phyloP scores from a whole-genome alignment of 352 stramenopile species.

The Pythium insidiosum region DNA sequence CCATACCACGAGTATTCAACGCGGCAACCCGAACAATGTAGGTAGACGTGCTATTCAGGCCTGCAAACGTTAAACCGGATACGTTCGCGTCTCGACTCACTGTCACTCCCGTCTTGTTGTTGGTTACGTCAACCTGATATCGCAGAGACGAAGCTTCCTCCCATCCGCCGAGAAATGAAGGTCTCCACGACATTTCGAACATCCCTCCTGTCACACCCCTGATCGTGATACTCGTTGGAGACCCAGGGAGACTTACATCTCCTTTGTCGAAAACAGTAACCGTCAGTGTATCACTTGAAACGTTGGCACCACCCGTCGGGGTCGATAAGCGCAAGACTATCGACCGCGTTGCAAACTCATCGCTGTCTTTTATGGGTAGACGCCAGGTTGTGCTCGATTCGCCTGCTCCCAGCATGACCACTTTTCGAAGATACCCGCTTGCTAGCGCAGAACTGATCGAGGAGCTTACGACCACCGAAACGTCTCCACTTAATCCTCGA shows the following conservation, averaged over 20 bases:
- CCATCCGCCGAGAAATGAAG: too few relatives aligned
- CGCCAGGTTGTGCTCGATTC: slow-evolving; percentile 1
- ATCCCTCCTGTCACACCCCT: too few relatives aligned
- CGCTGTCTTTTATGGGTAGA: slow-evolving; percentile 18
- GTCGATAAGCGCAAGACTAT: slow-evolving; percentile 22
- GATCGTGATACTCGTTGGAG: too few relatives aligned
- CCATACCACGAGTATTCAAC: too few relatives aligned
- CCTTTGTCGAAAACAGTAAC: slow-evolving; percentile 28
- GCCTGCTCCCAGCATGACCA: slow-evolving; percentile 24
- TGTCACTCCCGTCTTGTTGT: too few relatives aligned
- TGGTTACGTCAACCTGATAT: too few relatives aligned
- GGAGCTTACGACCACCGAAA: slow-evolving; percentile 21
- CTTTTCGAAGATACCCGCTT: slow-evolving; percentile 12
- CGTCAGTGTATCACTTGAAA: slow-evolving; percentile 6
- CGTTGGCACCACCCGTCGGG: slow-evolving; percentile 16
- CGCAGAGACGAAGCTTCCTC: too few relatives aligned
- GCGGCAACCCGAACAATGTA: too few relatives aligned
- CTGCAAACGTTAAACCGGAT: too few relatives aligned
- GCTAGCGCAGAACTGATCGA: slow-evolving; percentile 20
- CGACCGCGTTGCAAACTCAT: slow-evolving; percentile 20
- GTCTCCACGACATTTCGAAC: too few relatives aligned
- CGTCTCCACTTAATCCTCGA: slow-evolving; percentile 4
- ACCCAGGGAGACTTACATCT: slow-evolving; percentile 29
- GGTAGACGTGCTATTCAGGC: too few relatives aligned
- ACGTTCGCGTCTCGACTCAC: too few relatives aligned